These are phyloP conservation scores for Haematococcus sp. DNA, from an alignment of 139 green algal species.

Conservation along the genomic window DNA sequence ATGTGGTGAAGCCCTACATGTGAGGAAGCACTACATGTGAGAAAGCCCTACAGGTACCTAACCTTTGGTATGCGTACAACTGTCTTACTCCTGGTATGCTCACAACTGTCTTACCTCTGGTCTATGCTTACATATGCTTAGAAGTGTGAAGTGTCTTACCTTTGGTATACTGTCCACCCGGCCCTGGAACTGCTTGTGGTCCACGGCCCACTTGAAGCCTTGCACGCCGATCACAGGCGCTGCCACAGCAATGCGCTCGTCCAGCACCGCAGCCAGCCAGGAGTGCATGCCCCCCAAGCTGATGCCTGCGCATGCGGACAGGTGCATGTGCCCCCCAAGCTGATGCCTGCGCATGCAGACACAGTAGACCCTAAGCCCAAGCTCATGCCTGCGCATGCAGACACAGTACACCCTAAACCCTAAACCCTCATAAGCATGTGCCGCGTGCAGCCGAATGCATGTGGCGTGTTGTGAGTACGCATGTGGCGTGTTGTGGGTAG, in stretches of 20 bases:
- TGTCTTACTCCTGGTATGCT: neutral
- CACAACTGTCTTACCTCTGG: neutral
- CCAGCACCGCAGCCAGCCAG: constrained; percentile 55
- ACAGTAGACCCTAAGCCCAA: too few relatives aligned
- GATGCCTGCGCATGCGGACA: constrained; percentile 33
- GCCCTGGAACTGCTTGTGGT: constrained; percentile 49
- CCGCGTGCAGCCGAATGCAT: too few relatives aligned
- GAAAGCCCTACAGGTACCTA: neutral
- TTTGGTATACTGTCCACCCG: constrained; percentile 18
- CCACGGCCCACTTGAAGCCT: constrained; percentile 56
- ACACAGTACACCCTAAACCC: too few relatives aligned
- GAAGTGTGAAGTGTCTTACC: neutral
- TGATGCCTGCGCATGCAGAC: too few relatives aligned
- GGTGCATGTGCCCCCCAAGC: too few relatives aligned
- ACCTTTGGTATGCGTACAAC: neutral
- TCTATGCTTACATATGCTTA: neutral
- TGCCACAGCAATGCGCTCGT: constrained; percentile 50
- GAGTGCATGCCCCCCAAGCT: constrained; percentile 69
- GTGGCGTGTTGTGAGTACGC: too few relatives aligned
- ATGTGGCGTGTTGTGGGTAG: too few relatives aligned
- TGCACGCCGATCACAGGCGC: constrained; percentile 73
- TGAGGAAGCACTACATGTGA: neutral
- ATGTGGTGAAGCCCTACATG: neutral
- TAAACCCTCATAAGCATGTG: too few relatives aligned
- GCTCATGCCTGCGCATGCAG: too few relatives aligned